phyloP scores from a whole-genome alignment of 2,329 filamentous ascomycete genomes.

The Phyllachora maydis region DNA sequence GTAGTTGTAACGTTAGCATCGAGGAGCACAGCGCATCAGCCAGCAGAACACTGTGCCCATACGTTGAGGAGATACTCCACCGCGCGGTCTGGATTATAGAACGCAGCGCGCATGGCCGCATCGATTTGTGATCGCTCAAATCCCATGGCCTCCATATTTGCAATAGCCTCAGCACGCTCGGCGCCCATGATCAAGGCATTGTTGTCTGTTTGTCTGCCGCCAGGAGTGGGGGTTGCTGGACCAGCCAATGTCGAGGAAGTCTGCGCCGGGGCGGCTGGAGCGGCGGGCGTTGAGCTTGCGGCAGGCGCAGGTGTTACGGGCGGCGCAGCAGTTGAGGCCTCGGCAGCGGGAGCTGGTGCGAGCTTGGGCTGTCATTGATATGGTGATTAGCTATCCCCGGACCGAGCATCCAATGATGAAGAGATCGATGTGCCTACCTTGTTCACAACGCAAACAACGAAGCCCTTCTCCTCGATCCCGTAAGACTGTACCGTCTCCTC shows the following conservation, averaged over 20 bases:
- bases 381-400: too few relatives aligned
- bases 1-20: constrained; percentile 3
- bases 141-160: constrained; percentile 94
- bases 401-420: too few relatives aligned
- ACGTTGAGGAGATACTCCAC: constrained; percentile 89
- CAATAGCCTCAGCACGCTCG: constrained; percentile 62
- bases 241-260: constrained; percentile 14
- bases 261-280: constrained; percentile 24
- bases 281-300: constrained; percentile 24
- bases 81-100: constrained; percentile 89
- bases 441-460: constrained; percentile 95
- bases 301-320: constrained; percentile 38
- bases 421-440: too few relatives aligned
- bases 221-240: constrained; percentile 24
- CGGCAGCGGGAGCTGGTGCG: constrained; percentile 23
- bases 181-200: constrained; percentile 74
- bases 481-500: constrained; percentile 91
- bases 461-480: constrained; percentile 98
- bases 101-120: constrained; percentile 85
- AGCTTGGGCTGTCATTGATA: constrained; percentile 45
- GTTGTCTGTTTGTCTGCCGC: constrained; percentile 37
- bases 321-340: constrained; percentile 37
- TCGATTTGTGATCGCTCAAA: constrained; percentile 80
- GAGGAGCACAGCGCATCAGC: background rate
- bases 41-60: background rate